Evolutionary conservation across 176 grass and related monocot genomes (phyloP), one percentile per base, ranked within the genome.

Genomic region (Tillandsia fasciculata): DNA sequence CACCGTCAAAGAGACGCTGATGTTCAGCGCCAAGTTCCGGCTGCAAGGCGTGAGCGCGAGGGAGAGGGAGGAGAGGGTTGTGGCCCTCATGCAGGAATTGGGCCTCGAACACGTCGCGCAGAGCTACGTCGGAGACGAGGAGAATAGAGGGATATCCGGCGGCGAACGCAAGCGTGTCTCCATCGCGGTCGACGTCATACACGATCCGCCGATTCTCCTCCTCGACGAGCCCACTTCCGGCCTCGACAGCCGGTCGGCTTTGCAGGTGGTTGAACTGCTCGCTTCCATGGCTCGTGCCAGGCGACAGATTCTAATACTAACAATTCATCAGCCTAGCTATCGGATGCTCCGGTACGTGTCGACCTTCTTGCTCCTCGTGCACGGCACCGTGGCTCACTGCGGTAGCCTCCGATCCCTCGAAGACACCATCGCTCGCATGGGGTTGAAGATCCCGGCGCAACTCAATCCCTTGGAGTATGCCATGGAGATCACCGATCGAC

Each of bases 311-410:
- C 65, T 97, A 13, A 83, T 97, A 83, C 79, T 97, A 48, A 92
- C 81, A 69, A 90, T 97, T 67, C 93, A 97, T 79, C 86, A 97
- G 83, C 93, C 93, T 23, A 90, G 86, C 77, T 97, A 92, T 71
- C 93, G 89, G 54, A 97, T 97, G 74, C 90, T 97, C 12, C 53
- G 50, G 9, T 90, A 90, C 65, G 51, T 92, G 64, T 92, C 89
- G 12, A 78, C 83, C n/a, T 72, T 90, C 52, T 71, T 97, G 12
- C 89, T 92, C 8, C 89, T 97, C 11, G 90, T 86, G 20, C 79
- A 67, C 18, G 89, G 93, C 74, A 67, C 71, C 12, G 86, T 92
- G 23, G 89, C 83, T 33, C 86, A 97, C 77, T 76, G n/a, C 48
- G 93, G 93, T 65, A 82, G 78, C 56, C 70, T 90, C 64, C 56